A percentile compares a stretch with the other conserved stretches of the same genome.
Evolutionary conservation across 2,329 filamentous ascomycete genomes (phyloP).

Genomic region (Tolypocladium cylindrosporum): DNA sequence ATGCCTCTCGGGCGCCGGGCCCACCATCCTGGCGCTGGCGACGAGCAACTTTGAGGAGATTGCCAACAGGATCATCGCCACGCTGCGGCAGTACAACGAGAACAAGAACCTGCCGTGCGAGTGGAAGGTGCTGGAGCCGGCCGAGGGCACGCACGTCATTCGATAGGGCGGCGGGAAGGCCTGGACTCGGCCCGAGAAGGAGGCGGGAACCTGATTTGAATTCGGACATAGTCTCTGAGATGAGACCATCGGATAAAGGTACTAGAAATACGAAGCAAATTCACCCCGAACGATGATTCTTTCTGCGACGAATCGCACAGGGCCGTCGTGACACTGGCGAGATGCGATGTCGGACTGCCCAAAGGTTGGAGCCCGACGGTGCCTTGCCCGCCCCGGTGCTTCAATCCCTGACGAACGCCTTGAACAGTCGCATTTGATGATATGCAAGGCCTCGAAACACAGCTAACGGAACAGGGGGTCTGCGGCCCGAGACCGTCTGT

Average conservation of each 20-base stretch:
- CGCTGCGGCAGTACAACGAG: conserved; percentile 52
- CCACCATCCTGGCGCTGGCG: conserved; percentile 87
- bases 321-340: not conserved
- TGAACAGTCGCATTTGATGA: not conserved
- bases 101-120: conserved; percentile 63
- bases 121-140: conserved; percentile 84
- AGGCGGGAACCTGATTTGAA: not conserved
- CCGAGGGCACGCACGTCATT: conserved; percentile 54
- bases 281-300: no score
- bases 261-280: not conserved
- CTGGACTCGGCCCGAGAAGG: not conserved
- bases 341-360: not conserved
- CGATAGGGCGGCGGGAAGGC: conserved; percentile 10
- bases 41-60: conserved; percentile 85
- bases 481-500: not conserved
- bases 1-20: conserved; percentile 88
- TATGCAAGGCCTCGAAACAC: not conserved
- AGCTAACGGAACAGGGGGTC: not conserved
- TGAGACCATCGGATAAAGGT: not conserved
- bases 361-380: not conserved
- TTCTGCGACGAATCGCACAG: not conserved
- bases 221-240: not conserved
- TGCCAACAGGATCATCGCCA: conserved; percentile 64
- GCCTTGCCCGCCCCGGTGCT: not conserved
- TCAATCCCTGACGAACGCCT: not conserved